Base-by-base conservation (phyloP, 2,329 filamentous ascomycete species). In the Neopestalotiopsis rosae region DNA sequence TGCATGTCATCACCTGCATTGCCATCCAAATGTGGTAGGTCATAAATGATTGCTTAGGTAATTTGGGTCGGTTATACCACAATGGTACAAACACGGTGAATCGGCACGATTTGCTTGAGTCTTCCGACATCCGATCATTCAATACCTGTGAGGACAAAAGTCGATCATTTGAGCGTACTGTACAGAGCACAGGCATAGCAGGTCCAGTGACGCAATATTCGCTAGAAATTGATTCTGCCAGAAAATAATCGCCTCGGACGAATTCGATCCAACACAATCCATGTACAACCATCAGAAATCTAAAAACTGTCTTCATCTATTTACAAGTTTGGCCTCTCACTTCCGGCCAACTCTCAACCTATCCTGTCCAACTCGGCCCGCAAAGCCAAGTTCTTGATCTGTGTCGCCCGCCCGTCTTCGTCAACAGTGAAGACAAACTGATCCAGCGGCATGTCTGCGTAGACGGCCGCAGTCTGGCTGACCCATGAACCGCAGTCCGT, bases 401-500 rank as follows among this genome's bases (percentile, higher is more conserved):
- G 71, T 38, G 72, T 66, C 20, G 72, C 75, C 5, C 17, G 69
- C 2, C 75, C 75, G 13, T 72, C 70, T 1, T 12, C 62, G 14
- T 68, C 70, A 1, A 76, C n/a, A 2, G 73, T 73, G 49, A 77
- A 77, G 9, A 77, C 75, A 57, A 77, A 77, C 69, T 77, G 74
- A 14, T 78, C 76, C 1, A 78, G 72, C 65, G 75, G 74, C 69
- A 75, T 74, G 38, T 75, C 70, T 40, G 74, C 75, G 28, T 76
- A 77, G 12, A 76, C 75, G 0, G 72, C 73, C 10, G 72, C 68
- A 17, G 73, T 74, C 70, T 76, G 76, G 32, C 71, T 70, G 20
- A 77, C 73, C 76, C 75, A 77, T 1, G 75, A 75, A 5, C 75
- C 75, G 68, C 76, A 77, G 57, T 76, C 74, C 17, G 75, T 76